Evolutionary conservation across 257 asterid species (phyloP), one percentile per base, ranked within the genome.

Genomic region (Linaria vulgaris): DNA sequence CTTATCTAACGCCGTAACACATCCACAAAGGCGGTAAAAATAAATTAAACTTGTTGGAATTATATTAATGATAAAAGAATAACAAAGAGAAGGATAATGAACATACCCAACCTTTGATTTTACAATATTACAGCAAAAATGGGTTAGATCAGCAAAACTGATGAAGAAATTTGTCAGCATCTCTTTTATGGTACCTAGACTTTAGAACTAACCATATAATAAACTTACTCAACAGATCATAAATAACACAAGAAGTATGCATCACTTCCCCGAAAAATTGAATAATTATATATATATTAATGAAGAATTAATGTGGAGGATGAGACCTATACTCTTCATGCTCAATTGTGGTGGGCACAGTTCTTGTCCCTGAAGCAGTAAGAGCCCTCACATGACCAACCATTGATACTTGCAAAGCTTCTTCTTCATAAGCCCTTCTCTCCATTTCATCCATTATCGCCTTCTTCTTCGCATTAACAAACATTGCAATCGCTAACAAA

Each of bases 381-480:
- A 75, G 78, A 58, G 96, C 91, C 64, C 98, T 84, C 1, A 92
- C 91, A 79, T 92, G 99, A 0, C 96, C 99, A 22, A 85, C 99
- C 99, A 92, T 92, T 14, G 99, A 92, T 11, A 89, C 97, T 72
- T 80, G 85, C 41, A 92, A 67, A 27, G 99, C 99, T 77, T 92
- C 99, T 71, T 92, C 99, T 56, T 92, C 97, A 31, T 92, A 92
- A 21, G 97, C 99, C 72, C 85, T 74, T 22, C 99, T 79, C 69
- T 79, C 97, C 78, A 85, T 12, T 55, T 89, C 99, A 23, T 89
- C 96, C 94, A 82, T 82, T 70, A 86, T 85, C 31, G 85, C 88
- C 74, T 85, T 92, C 87, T 87, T 92, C 84, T 85, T 89, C 61
- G 82, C 90, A 9, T 83, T 89, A 0, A 71, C 91, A 4, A 82